Evolutionary conservation across 495 filamentous ascomycete species (phyloP), one percentile per base, ranked within the genome.

Genomic region (Halenospora varia): DNA sequence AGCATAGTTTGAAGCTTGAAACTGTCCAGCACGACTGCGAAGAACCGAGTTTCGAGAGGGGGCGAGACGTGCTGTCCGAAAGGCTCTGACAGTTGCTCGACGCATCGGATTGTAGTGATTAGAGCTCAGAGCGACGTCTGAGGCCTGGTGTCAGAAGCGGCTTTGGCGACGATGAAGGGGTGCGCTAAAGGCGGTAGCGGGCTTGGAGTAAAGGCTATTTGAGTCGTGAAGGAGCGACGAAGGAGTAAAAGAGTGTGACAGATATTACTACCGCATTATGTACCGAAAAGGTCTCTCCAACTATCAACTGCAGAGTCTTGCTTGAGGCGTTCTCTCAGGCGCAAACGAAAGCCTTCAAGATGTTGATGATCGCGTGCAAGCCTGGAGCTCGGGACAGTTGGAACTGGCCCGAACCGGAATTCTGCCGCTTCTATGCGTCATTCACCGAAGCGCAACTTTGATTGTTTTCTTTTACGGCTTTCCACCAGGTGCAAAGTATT

Each of bases 1-100:
- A 63, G 66, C 70, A 64, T 71, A 68, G 60, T 70, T 71, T 61
- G 77, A 72, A 62, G 74, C 70, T 66, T 73, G 67, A 56, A 73
- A 68, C 8, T 45, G 42, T 48, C 71, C 66, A 67, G 65, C 75
- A 55, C 50, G 51, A 50, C 29, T 46, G 42, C 57, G 64, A n/a
- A 68, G 64, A 70, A 71, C 64, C 59, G 75, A 63, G 69, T 77
- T 82, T 66, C 82, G 83, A 67, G 78, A 70, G 62, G 74, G 74
- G 55, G 72, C 71, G 61, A 82, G 79, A 70, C 81, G 82, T 71
- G 82, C 77, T 72, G 81, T 77, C 66, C 84, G 82, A 63, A 85
- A 75, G 55, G 74, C 79, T 71, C 84, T 82, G 51, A 82, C 63
- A 64, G 78, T 76, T 67, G 76, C 83, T 76, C 79, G 82, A 80